Percentiles rank a stretch among this genome's conserved stretches.
phyloP scores from a whole-genome alignment of 75 land plant genomes.

The Pinus albicaulis region DNA sequence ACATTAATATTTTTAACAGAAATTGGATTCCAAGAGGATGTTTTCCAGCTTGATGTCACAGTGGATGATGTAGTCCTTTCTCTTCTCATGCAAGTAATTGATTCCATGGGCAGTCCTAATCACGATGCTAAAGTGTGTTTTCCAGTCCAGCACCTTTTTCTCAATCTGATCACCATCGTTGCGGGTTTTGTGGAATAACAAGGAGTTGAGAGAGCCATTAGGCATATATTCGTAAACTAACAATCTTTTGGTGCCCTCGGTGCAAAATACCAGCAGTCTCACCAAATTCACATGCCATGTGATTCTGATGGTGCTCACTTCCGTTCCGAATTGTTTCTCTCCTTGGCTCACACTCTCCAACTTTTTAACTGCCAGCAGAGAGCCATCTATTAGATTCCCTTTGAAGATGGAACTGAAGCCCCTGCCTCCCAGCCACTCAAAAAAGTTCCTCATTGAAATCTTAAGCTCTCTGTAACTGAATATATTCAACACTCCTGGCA shows the following conservation, averaged over 20 bases:
- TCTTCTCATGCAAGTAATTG: constrained; percentile 20
- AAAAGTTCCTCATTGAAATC: constrained; percentile 12
- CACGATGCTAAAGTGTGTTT: constrained; percentile 11
- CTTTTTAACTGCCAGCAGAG: constrained; percentile 19
- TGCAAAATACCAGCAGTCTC: constrained; percentile 26
- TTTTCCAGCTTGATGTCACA: constrained; percentile 40
- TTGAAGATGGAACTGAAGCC: constrained; percentile 17
- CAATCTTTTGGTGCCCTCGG: constrained; percentile 11
- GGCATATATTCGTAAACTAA: constrained; percentile 27
- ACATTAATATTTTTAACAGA: no score
- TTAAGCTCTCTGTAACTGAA: constrained; percentile 18
- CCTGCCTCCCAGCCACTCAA: constrained; percentile 16
- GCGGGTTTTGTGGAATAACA: constrained; percentile 11
- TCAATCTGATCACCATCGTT: no score
- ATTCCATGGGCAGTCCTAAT: constrained; percentile 18
- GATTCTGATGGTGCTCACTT: constrained; percentile 30
- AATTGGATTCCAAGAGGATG: constrained; percentile 31
- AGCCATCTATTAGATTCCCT: constrained; percentile 8
- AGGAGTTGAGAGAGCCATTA: constrained; percentile 19
- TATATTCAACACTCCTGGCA: constrained; percentile 22
- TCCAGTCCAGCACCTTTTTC: constrained; percentile 10
- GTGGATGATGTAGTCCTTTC: constrained; percentile 30
- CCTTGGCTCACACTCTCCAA: constrained; percentile 6
- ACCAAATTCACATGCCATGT: constrained; percentile 34
- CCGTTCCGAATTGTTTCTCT: constrained; percentile 24